phyloP scores from a whole-genome alignment of 2,329 filamentous ascomycete species.

The Aaosphaeria arxii region DNA sequence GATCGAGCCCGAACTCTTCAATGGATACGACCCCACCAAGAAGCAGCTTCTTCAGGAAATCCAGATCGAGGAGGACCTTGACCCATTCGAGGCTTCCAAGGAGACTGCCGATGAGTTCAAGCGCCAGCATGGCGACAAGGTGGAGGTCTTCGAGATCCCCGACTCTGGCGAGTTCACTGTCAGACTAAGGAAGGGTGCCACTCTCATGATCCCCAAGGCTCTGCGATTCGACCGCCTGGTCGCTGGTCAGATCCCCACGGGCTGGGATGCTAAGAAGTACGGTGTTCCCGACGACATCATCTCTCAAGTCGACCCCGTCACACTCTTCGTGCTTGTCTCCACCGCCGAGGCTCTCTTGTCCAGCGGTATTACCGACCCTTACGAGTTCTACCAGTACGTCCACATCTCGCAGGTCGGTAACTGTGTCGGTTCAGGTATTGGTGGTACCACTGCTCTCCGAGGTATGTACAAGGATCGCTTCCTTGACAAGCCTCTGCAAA shows the following conservation, averaged over 20 bases:
- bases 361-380: slow-evolving; percentile 95
- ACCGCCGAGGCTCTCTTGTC: slow-evolving; percentile 88
- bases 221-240: slow-evolving; percentile 96
- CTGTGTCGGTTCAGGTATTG: slow-evolving; percentile 97
- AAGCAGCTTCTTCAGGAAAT: slow-evolving; percentile 98
- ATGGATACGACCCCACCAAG: slow-evolving; percentile 95
- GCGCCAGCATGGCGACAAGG: slow-evolving; percentile 95
- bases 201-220: slow-evolving; percentile 93
- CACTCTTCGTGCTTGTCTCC: slow-evolving; percentile 89
- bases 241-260: slow-evolving; percentile 92
- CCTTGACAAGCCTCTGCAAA: slow-evolving; percentile 95
- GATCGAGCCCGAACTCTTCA: slow-evolving; percentile 95
- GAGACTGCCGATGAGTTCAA: slow-evolving; percentile 97
- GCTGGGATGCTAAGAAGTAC: slow-evolving; percentile 95
- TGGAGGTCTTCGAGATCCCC: slow-evolving; percentile 92
- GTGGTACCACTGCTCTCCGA: slow-evolving; percentile 84
- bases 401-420: slow-evolving; percentile 98
- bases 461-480: slow-evolving; percentile 99
- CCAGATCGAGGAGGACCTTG: slow-evolving; percentile 93
- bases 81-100: slow-evolving; percentile 95
- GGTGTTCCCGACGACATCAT: slow-evolving; percentile 98
- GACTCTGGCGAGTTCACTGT: slow-evolving; percentile 94
- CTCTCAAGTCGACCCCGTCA: slow-evolving; percentile 93
- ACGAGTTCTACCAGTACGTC: slow-evolving; percentile 99
- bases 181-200: slow-evolving; percentile 91